Conservation (phyloP, 257 asterid species). For the Rauvolfia tetraphylla region DNA sequence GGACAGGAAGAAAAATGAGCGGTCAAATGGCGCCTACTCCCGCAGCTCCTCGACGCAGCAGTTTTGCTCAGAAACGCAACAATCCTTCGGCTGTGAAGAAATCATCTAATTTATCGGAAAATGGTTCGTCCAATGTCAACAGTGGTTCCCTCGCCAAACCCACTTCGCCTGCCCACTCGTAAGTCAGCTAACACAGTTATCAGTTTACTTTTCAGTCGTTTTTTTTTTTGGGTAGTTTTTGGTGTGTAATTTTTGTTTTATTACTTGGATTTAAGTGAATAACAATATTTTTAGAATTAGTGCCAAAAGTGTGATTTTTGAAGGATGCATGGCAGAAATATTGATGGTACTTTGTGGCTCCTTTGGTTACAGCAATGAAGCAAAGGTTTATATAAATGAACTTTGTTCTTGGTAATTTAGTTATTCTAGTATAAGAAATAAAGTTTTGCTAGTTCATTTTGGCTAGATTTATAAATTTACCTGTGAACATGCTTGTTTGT, state of each 20-base stretch:
- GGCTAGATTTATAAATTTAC: not conserved
- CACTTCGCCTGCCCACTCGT: slow-evolving; percentile 54
- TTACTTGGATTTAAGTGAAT: slow-evolving; percentile 10
- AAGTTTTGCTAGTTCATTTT: not conserved
- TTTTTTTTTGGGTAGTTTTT: not conserved
- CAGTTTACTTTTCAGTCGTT: not conserved
- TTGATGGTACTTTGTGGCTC: not conserved
- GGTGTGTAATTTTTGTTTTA: not conserved
- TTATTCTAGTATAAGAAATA: not conserved
- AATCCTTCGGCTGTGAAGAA: slow-evolving; percentile 33
- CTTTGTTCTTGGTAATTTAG: not conserved
- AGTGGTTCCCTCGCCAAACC: slow-evolving; percentile 44
- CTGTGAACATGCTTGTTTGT: slow-evolving; percentile 2
- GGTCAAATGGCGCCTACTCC: slow-evolving; percentile 38
- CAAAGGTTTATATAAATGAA: not conserved
- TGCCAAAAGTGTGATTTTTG: not conserved
- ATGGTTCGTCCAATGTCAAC: slow-evolving; percentile 32
- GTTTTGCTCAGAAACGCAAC: slow-evolving; percentile 41
- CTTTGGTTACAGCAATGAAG: not conserved
- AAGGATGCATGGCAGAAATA: not conserved
- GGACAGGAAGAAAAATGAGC: slow-evolving; percentile 35
- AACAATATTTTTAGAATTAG: not conserved
- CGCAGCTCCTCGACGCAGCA: slow-evolving; percentile 48
- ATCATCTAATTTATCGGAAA: slow-evolving; percentile 45
- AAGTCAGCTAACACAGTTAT: slow-evolving; percentile 24